These are phyloP conservation scores for Colletotrichum lupini DNA, from an alignment of 2,329 filamentous ascomycete genomes.

Conservation along the genomic window DNA sequence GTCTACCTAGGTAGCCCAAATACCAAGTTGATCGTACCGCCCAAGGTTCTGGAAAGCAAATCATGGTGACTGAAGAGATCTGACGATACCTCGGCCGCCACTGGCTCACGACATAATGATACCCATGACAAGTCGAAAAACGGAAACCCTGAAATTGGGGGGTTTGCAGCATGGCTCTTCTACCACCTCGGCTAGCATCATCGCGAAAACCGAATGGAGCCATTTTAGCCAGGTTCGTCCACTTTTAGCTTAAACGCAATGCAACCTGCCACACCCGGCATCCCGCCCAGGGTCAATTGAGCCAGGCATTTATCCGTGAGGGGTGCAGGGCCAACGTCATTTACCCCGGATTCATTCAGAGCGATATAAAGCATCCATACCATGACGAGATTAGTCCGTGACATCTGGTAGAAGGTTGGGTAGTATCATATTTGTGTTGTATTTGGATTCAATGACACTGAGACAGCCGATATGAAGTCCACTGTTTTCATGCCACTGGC, in stretches of 20 bases:
- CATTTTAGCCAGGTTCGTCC: background rate
- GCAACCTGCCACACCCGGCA: background rate
- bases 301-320: slow-evolving; percentile 31
- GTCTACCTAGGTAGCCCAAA: too few relatives aligned
- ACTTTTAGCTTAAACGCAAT: slow-evolving; percentile 10
- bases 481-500: background rate
- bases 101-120: too few relatives aligned
- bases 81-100: background rate
- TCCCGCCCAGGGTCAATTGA: slow-evolving; percentile 19
- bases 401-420: background rate
- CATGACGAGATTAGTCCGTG: too few relatives aligned
- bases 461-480: background rate
- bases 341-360: background rate
- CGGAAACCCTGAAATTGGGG: background rate
- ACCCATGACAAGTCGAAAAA: background rate
- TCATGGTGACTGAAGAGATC: background rate
- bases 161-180: too few relatives aligned
- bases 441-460: background rate
- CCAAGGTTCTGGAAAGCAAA: background rate
- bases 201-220: slow-evolving; percentile 14
- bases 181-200: slow-evolving; percentile 6
- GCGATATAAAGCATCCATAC: background rate
- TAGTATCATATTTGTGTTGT: background rate
- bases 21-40: too few relatives aligned
- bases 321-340: slow-evolving; percentile 25